Percentiles rank a stretch among this genome's conserved stretches.
These are phyloP conservation scores for Puya raimondii DNA, from an alignment of 176 grass and related monocot genomes.

Conservation along the genomic window DNA sequence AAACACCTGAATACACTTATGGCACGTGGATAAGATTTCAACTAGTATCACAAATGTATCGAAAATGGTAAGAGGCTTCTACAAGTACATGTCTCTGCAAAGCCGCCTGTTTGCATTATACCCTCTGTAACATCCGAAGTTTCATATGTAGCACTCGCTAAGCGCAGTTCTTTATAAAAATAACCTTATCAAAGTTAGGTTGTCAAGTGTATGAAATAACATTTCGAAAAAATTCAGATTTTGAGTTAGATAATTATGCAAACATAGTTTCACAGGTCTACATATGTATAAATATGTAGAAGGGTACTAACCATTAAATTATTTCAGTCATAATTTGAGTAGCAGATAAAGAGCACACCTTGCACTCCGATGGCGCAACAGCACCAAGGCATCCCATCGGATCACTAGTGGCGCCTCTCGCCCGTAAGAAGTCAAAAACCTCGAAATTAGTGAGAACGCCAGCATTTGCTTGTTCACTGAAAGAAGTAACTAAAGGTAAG, in stretches of 20 bases:
- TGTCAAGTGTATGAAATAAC: too few species aligned
- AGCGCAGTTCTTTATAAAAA: too few species aligned
- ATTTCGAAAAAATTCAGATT: too few species aligned
- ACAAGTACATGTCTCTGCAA: too few species aligned
- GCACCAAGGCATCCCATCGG: constrained; percentile 81
- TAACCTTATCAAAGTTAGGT: too few species aligned
- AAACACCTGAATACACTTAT: constrained; percentile 39
- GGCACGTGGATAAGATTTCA: neutral
- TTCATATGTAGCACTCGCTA: too few species aligned
- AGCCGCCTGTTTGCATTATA: too few species aligned
- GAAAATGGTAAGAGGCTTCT: neutral
- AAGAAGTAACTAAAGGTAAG: neutral
- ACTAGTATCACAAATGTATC: neutral
- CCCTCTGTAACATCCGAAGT: too few species aligned
- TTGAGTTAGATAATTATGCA: too few species aligned
- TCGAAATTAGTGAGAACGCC: constrained; percentile 74
- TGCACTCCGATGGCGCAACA: constrained; percentile 70
- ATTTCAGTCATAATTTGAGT: neutral
- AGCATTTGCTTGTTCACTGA: constrained; percentile 49
- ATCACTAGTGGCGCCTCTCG: constrained; percentile 62
- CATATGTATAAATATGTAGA: neutral
- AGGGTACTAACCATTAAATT: neutral
- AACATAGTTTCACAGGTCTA: neutral
- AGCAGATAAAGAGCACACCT: constrained; percentile 35
- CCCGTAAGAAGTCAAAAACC: constrained; percentile 62